Conservation (phyloP, 2,329 filamentous ascomycete genomes). For the Claviceps maximensis region DNA sequence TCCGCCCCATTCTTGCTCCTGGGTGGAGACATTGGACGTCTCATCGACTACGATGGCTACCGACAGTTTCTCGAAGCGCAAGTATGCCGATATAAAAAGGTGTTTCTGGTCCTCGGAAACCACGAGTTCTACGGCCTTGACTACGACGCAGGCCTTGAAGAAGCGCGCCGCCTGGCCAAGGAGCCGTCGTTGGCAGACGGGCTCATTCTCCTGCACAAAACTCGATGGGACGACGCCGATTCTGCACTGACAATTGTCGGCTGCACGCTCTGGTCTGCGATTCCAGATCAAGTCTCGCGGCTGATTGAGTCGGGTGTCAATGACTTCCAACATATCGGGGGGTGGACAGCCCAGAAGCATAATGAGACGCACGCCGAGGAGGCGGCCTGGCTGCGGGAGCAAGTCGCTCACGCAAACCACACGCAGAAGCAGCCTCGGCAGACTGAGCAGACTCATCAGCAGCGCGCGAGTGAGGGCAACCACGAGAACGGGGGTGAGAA, state of each 20-base stretch:
- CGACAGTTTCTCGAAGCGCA: conserved; percentile 29
- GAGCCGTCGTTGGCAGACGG: conserved; percentile 25
- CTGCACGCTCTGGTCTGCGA: conserved; percentile 42
- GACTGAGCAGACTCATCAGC: too few relatives aligned
- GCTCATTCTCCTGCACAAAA: conserved; percentile 31
- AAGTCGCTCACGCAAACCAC: conserved; percentile 8
- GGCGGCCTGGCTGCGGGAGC: conserved; percentile 33
- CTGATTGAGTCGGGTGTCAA: conserved; percentile 31
- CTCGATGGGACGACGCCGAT: conserved; percentile 24
- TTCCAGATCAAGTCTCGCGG: conserved; percentile 23
- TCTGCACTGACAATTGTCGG: conserved; percentile 38
- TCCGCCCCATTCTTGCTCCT: conserved; percentile 31
- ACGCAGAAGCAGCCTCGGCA: not conserved
- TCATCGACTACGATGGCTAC: conserved; percentile 32
- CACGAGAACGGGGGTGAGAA: not conserved
- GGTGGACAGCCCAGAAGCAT: conserved; percentile 37
- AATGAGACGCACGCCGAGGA: conserved; percentile 35
- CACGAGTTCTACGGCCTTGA: conserved; percentile 39
- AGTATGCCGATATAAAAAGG: conserved; percentile 25
- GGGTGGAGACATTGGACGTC: conserved; percentile 36
- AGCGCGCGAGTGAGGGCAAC: too few relatives aligned
- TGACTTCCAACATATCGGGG: conserved; percentile 40
- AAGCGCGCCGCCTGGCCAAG: conserved; percentile 22
- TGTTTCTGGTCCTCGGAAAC: conserved; percentile 37
- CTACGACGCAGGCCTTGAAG: conserved; percentile 23